Percentiles rank a stretch among this genome's conserved stretches.
These are phyloP conservation scores for Megacollybia platyphylla DNA, from an alignment of 1,284 basidiomycete genomes.

Conservation along the genomic window DNA sequence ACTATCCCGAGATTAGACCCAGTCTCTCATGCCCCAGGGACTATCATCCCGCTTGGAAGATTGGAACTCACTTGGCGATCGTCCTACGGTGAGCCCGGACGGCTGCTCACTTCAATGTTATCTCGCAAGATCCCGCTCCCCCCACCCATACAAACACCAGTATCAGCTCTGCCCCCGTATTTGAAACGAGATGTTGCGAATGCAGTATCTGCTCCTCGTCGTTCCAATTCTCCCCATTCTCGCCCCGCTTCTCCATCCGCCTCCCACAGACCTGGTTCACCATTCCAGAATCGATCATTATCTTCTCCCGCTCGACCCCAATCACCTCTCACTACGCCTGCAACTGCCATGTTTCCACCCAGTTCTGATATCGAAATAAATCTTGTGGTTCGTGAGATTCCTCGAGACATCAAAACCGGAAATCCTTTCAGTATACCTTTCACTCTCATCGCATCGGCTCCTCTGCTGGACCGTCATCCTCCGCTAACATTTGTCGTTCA, in stretches of 20 bases:
- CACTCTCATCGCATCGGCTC: conserved; percentile 33
- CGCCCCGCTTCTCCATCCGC: conserved; percentile 31
- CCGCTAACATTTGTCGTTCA: conserved; percentile 47
- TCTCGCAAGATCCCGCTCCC: conserved; percentile 57
- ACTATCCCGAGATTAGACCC: conserved; percentile 33
- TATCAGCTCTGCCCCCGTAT: conserved; percentile 59
- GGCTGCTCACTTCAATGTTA: conserved; percentile 73
- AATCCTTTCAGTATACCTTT: conserved; percentile 46
- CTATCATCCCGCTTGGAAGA: conserved; percentile 63
- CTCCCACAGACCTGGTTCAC: conserved; percentile 40
- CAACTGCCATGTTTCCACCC: conserved; percentile 8
- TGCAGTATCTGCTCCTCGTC: conserved; percentile 23
- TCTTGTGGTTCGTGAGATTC: conserved; percentile 41
- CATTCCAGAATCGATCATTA: conserved; percentile 32
- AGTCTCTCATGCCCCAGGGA: conserved; percentile 44
- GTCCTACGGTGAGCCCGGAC: conserved; percentile 69
- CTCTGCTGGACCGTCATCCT: conserved; percentile 22
- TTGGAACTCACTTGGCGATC: conserved; percentile 78
- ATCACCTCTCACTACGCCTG: conserved; percentile 26
- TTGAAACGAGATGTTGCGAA: conserved; percentile 41
- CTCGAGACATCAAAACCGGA: conserved; percentile 34
- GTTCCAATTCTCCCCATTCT: conserved; percentile 43
- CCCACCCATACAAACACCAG: conserved; percentile 30
- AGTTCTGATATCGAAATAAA: conserved; percentile 39
- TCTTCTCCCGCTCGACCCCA: conserved; percentile 28